Conservation (phyloP, 1,284 basidiomycete species). For the Austroboletus novae-zelandiae region DNA sequence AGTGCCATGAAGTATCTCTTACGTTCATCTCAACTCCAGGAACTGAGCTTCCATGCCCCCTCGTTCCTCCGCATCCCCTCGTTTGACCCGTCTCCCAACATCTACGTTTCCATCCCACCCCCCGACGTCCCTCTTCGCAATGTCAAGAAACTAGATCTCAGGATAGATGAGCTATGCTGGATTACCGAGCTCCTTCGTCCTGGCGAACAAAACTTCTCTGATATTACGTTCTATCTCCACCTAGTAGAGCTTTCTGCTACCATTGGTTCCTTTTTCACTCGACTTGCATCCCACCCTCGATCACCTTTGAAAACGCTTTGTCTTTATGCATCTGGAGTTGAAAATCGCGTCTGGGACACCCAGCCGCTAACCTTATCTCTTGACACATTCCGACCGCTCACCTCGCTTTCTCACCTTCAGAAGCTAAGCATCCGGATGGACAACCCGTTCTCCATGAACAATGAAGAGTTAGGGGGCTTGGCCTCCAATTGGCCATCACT, state of each 20-base stretch:
- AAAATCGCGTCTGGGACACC: neutral
- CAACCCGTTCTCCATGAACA: neutral
- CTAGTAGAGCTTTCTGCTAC: neutral
- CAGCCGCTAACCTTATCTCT: neutral
- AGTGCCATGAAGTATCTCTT: neutral
- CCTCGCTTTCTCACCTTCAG: neutral
- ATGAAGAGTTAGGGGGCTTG: slow-evolving; percentile 1
- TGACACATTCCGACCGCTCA: neutral
- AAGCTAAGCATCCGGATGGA: neutral
- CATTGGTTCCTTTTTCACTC: neutral
- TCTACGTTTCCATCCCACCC: too few species aligned
- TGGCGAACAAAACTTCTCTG: neutral
- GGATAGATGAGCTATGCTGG: neutral
- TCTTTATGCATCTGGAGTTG: neutral
- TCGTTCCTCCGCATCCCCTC: neutral
- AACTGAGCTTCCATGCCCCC: neutral
- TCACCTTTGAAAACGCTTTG: neutral
- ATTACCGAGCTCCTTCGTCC: neutral
- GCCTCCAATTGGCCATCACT: neutral
- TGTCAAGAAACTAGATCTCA: neutral
- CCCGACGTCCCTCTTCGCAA: neutral
- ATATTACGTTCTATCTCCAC: neutral
- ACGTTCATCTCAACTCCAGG: neutral
- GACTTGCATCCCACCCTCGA: neutral
- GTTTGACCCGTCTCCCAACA: neutral